Base-by-base conservation (phyloP, 306 rosid genomes). In the Carpinus fangiana region DNA sequence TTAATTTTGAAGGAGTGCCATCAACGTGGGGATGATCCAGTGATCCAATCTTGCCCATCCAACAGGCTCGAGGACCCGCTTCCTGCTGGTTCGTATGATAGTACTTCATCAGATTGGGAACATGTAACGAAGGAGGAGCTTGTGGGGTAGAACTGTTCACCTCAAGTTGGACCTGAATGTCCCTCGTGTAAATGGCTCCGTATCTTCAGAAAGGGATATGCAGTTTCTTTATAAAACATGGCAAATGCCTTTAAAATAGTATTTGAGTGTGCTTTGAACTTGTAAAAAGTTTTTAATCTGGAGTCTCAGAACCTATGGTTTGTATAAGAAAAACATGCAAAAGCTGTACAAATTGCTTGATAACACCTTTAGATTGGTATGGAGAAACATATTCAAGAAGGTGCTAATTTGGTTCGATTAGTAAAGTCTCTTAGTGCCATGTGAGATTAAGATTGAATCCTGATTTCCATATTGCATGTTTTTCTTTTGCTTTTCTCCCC, bases 101-200 rank as follows among this genome's bases (percentile, higher is more conserved):
- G 80, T 87, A 65, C 78, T 12, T 67, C 93, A 17, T 88, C 90
- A 11, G 98, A 95, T 16, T 96, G 99, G 98, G 99, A 93, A 67
- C 96, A 90, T 64, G 90, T 93, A 18, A 72, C 83, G 86, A 79
- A 86, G 83, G 92, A 92, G 80, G 93, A 89, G 79, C 69, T 77
- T 61, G 75, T 55, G 18, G 84, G 81, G 70, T 78, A 70, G 70
- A 55, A 70, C 61, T 74, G 77, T 73, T 69, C 78, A 84, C 70
- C 74, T 52, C 31, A n/a, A 36, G 67, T 75, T n/a, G 73, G 76
- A 48, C 74, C 73, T 38, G 78, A 20, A 48, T 51, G 1, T 50
- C 26, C 57, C 55, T 62, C 61, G 61, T 38, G 47, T 65, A 54
- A 78, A 36, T 57, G 73, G 83, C 61, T 71, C 65, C 2, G 4